Evolutionary conservation across 768 basidiomycete genomes (phyloP).

Genomic region (Tephrocybe sp.): DNA sequence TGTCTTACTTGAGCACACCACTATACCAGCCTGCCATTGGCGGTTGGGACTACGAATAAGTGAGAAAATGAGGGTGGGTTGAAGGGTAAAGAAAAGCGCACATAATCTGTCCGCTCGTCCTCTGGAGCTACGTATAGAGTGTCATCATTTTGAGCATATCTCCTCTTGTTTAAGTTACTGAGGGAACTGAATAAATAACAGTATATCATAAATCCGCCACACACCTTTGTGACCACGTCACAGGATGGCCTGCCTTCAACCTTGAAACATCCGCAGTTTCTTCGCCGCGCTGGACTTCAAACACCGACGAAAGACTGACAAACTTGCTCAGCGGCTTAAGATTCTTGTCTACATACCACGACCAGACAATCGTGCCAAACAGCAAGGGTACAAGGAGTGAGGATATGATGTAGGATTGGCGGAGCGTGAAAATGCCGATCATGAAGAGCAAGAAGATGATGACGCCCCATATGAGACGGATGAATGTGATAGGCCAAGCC

Average conservation of each 20-base stretch:
- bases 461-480: slow-evolving; percentile 88
- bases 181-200: not conserved
- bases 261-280: slow-evolving; percentile 76
- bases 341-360: slow-evolving; percentile 68
- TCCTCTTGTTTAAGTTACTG: slow-evolving; percentile 79
- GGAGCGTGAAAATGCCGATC: slow-evolving; percentile 86
- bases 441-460: slow-evolving; percentile 94
- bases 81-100: slow-evolving; percentile 26
- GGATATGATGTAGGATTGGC: slow-evolving; percentile 47
- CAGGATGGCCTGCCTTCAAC: slow-evolving; percentile 79
- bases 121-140: slow-evolving; percentile 94
- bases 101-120: slow-evolving; percentile 89
- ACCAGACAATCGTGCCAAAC: slow-evolving; percentile 71
- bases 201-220: slow-evolving; percentile 13
- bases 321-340: slow-evolving; percentile 76
- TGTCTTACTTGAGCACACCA: slow-evolving; percentile 82
- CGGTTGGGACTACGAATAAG: slow-evolving; percentile 72
- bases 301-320: slow-evolving; percentile 83
- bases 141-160: slow-evolving; percentile 93
- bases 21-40: slow-evolving; percentile 95
- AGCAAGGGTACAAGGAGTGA: slow-evolving; percentile 73
- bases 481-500: slow-evolving; percentile 96
- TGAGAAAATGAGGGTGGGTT: slow-evolving; percentile 2
- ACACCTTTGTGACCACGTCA: slow-evolving; percentile 86
- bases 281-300: slow-evolving; percentile 88